Evolutionary conservation across 1,284 basidiomycete species (phyloP).

Genomic region (Neotropicomus parvogracilis): DNA sequence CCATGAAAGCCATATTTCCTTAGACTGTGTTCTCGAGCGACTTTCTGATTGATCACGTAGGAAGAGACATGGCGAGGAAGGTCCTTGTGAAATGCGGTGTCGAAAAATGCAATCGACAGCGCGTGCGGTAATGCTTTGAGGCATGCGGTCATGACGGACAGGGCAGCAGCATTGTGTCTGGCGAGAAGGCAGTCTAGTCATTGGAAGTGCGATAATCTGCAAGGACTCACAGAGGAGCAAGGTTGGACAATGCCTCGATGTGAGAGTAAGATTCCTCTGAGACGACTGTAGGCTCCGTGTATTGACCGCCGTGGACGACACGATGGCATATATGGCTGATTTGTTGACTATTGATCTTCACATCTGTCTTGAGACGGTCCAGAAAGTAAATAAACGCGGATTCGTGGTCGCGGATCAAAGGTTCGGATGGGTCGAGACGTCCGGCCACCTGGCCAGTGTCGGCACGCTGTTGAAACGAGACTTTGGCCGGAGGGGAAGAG

Average conservation of each 20-base stretch:
- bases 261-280: conserved; percentile 58
- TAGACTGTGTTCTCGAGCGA: conserved; percentile 62
- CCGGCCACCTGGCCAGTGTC: conserved; percentile 16
- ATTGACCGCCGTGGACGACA: conserved; percentile 83
- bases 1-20: conserved; percentile 91
- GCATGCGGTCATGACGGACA: conserved; percentile 60
- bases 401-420: conserved; percentile 50
- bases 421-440: conserved; percentile 37
- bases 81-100: conserved; percentile 80
- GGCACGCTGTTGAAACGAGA: conserved; percentile 41
- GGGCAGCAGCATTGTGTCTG: conserved; percentile 61
- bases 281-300: conserved; percentile 64
- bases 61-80: conserved; percentile 72
- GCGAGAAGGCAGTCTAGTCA: background rate
- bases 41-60: conserved; percentile 68
- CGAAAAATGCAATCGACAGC: conserved; percentile 71
- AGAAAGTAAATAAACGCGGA: conserved; percentile 67
- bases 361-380: conserved; percentile 41
- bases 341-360: conserved; percentile 41
- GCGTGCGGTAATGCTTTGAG: conserved; percentile 60
- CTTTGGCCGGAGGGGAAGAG: conserved; percentile 50
- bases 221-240: conserved; percentile 72
- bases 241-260: conserved; percentile 72
- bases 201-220: background rate
- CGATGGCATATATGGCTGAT: conserved; percentile 63